Percentiles rank a stretch among this genome's conserved stretches.
These are phyloP conservation scores for Alternaria gansuensis DNA, from an alignment of 2,329 filamentous ascomycete genomes.

Conservation along the genomic window DNA sequence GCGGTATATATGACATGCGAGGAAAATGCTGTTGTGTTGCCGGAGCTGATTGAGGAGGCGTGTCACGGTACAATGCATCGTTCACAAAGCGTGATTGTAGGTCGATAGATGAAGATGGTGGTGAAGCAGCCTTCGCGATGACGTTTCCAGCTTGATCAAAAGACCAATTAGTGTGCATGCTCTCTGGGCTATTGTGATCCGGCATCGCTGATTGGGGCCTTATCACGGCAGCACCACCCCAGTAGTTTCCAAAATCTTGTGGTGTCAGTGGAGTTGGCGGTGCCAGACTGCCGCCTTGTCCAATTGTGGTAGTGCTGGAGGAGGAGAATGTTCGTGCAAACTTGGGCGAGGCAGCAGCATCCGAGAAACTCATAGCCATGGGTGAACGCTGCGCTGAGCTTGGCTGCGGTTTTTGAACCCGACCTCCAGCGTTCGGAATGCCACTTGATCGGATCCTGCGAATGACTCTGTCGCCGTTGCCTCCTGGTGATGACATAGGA, in stretches of 20 bases:
- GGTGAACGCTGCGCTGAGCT: conserved; percentile 61
- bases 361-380: conserved; percentile 56
- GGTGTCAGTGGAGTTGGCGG: conserved; percentile 61
- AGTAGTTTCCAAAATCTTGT: conserved; percentile 51
- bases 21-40: conserved; percentile 60
- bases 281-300: conserved; percentile 54
- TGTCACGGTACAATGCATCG: conserved; percentile 55
- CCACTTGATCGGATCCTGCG: conserved; percentile 60
- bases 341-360: conserved; percentile 59
- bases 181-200: conserved; percentile 54
- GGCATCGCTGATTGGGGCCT: conserved; percentile 44
- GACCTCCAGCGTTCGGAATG: conserved; percentile 55
- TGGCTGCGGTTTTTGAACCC: conserved; percentile 57
- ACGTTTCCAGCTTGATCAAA: conserved; percentile 47
- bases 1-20: conserved; percentile 49
- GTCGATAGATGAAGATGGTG: conserved; percentile 58
- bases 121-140: conserved; percentile 53
- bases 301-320: conserved; percentile 48
- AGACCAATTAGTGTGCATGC: conserved; percentile 49
- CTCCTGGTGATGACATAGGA: conserved; percentile 53
- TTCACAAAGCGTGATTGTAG: conserved; percentile 43
- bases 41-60: conserved; percentile 61
- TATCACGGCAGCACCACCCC: conserved; percentile 52
- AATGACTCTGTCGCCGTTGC: conserved; percentile 52
- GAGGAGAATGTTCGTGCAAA: conserved; percentile 53